phyloP scores from a whole-genome alignment of 179 eudicot genomes.

The Beta macrorhiza region DNA sequence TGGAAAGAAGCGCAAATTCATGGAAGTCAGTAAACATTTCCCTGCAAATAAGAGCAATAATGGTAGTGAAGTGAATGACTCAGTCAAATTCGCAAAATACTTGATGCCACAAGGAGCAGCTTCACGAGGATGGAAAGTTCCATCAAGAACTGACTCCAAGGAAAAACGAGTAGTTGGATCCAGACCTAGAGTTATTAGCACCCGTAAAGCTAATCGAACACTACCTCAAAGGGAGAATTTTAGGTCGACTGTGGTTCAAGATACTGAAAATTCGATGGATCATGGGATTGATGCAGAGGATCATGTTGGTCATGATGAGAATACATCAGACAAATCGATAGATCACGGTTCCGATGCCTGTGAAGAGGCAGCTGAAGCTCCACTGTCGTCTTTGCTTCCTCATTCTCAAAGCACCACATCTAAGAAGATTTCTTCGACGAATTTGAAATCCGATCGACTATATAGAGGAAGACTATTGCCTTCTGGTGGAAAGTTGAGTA shows the following conservation, averaged over 20 bases:
- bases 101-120: conserved; percentile 61
- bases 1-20: conserved; percentile 86
- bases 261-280: conserved; percentile 23
- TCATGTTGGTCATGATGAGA: conserved; percentile 48
- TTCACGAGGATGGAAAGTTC: conserved; percentile 55
- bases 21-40: conserved; percentile 95
- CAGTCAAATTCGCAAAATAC: conserved; percentile 51
- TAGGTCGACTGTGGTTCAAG: conserved; percentile 28
- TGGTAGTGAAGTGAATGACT: conserved; percentile 43
- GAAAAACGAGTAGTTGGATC: conserved; percentile 54
- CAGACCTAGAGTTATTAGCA: conserved; percentile 41
- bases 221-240: conserved; percentile 45
- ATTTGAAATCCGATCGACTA: conserved; percentile 45
- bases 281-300: conserved; percentile 31
- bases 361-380: conserved; percentile 50
- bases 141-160: conserved; percentile 47
- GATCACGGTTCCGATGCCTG: conserved; percentile 37
- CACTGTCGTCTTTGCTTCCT: conserved; percentile 56
- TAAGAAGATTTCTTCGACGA: conserved; percentile 47
- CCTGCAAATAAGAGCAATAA: conserved; percentile 54
- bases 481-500: conserved; percentile 44
- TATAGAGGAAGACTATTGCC: conserved; percentile 52
- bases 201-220: conserved; percentile 53
- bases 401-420: conserved; percentile 34
- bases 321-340: conserved; percentile 34